phyloP scores from a whole-genome alignment of 179 eudicot species.

The Sideroxylon spinosum region DNA sequence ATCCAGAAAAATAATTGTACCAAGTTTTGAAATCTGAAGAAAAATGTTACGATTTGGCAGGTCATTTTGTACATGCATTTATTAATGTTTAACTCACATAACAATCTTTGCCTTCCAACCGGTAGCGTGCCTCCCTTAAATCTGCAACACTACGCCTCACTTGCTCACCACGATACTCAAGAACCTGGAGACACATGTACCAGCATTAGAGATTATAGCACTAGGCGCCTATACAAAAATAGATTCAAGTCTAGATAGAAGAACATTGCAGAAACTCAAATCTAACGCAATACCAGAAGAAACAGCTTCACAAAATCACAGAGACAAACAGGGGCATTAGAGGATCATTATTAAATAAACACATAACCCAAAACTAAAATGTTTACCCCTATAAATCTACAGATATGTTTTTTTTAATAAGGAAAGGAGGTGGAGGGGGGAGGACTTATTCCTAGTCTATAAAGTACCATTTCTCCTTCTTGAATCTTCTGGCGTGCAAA shows the following conservation, averaged over 20 bases:
- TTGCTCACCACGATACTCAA: slow-evolving; percentile 96
- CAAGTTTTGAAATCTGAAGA: background rate
- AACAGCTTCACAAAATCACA: background rate
- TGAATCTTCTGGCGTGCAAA: slow-evolving; percentile 82
- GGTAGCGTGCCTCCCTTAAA: slow-evolving; percentile 76
- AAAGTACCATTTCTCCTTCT: slow-evolving; percentile 93
- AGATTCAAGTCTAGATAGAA: background rate
- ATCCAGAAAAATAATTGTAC: background rate
- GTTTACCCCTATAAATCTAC: background rate
- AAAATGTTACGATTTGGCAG: background rate
- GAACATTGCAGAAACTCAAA: background rate
- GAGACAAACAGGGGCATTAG: background rate
- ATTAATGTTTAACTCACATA: slow-evolving; percentile 58
- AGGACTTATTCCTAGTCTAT: background rate
- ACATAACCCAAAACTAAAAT: slow-evolving; percentile 1
- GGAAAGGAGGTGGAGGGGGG: no score
- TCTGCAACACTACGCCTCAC: slow-evolving; percentile 94
- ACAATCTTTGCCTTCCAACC: slow-evolving; percentile 85
- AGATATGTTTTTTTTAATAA: background rate
- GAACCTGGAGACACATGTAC: slow-evolving; percentile 43
- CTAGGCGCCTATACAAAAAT: background rate
- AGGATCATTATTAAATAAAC: background rate
- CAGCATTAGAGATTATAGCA: background rate
- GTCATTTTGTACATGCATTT: background rate
- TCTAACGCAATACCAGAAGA: background rate